Evolutionary conservation across 805 yeast species (phyloP).

Genomic region (Kluyveromyces dobzhanskii): DNA sequence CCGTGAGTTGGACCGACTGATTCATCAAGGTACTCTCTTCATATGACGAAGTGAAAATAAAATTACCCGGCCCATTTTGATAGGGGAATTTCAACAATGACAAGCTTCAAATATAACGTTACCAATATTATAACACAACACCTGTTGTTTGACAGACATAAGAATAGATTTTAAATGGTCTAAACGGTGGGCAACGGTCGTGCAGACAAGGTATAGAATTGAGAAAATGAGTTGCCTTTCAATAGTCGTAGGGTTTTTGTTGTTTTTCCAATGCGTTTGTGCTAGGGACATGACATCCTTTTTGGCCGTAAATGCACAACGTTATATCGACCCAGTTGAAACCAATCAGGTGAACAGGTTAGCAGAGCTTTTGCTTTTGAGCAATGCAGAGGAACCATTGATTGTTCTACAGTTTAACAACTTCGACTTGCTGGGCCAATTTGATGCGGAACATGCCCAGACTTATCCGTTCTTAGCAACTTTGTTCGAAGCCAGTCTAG

Average conservation of each 20-base stretch:
- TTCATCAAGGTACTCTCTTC: too few species aligned
- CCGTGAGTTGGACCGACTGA: too few species aligned
- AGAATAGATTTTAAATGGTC: too few species aligned
- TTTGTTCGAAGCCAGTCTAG: conserved; percentile 12
- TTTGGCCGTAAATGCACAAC: conserved; percentile 11
- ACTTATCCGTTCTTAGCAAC: conserved; percentile 14
- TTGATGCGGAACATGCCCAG: conserved; percentile 6
- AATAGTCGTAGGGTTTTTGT: background rate
- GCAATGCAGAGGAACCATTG: conserved; percentile 14
- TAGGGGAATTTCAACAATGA: too few species aligned
- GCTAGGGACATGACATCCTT: conserved; percentile 7
- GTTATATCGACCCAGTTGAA: conserved; percentile 6
- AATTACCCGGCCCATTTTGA: too few species aligned
- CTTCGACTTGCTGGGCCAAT: conserved; percentile 12
- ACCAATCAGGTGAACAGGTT: conserved; percentile 5
- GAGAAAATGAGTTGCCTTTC: too few species aligned
- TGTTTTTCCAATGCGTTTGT: conserved; percentile 3
- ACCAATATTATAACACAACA: too few species aligned
- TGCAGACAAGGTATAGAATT: too few species aligned
- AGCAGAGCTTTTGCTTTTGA: conserved; percentile 2
- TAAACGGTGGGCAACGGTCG: too few species aligned
- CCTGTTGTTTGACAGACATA: too few species aligned
- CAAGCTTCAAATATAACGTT: too few species aligned
- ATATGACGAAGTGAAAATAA: too few species aligned
- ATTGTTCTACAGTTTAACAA: conserved; percentile 19